Conservation (phyloP, 208 protist genomes). For the Trypanosomatidae sp. region DNA sequence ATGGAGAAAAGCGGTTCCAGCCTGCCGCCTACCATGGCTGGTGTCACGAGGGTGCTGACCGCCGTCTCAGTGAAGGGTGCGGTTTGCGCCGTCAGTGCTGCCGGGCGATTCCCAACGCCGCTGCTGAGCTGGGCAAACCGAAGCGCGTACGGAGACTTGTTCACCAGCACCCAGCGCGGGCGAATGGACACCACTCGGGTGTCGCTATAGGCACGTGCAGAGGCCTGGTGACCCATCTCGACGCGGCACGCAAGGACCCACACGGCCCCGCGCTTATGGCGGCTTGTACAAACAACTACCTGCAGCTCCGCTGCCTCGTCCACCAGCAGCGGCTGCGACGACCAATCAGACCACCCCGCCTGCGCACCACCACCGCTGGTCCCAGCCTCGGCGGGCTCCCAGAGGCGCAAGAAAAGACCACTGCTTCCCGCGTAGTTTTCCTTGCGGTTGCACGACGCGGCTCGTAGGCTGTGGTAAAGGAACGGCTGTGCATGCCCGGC, state of each 20-base stretch:
- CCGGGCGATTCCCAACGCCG: neutral
- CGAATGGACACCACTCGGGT: constrained; percentile 59
- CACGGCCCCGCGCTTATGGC: constrained; percentile 16
- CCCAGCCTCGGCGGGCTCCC: constrained; percentile 5
- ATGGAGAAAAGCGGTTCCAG: constrained; percentile 24
- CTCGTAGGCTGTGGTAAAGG: constrained; percentile 43
- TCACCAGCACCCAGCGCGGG: constrained; percentile 73
- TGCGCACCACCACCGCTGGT: neutral
- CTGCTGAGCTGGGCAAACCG: constrained; percentile 17
- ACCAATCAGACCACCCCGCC: constrained; percentile 56
- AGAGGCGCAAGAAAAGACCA: constrained; percentile 27
- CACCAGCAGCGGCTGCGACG: constrained; percentile 22
- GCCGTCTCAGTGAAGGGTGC: constrained; percentile 4
- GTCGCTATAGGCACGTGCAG: constrained; percentile 35
- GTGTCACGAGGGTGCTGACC: constrained; percentile 1
- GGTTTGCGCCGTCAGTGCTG: neutral
- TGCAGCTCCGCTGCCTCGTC: constrained; percentile 25
- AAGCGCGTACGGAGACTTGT: constrained; percentile 45
- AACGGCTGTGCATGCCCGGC: constrained; percentile 10
- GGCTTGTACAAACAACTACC: constrained; percentile 22
- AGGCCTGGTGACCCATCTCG: constrained; percentile 31
- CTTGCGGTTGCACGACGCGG: constrained; percentile 22
- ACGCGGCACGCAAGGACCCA: constrained; percentile 63
- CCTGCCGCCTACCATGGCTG: neutral
- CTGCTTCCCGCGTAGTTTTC: constrained; percentile 10